A percentile compares a stretch with the other conserved stretches of the same genome.
phyloP scores from a whole-genome alignment of 2,329 filamentous ascomycete genomes.

The Penicillium sp. region DNA sequence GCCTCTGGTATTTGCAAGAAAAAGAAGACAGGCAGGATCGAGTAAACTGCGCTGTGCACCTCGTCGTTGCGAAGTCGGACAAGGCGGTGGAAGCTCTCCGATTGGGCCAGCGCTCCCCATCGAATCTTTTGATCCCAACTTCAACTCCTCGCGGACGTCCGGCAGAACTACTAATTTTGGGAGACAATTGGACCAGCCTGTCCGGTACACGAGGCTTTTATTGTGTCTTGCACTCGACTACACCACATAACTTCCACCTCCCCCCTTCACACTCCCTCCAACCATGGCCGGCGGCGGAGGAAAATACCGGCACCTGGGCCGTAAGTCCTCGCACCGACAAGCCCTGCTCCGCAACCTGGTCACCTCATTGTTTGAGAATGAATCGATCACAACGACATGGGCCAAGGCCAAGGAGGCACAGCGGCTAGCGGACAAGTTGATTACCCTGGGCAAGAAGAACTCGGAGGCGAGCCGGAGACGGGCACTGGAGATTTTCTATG shows the following conservation, averaged over 20 bases:
- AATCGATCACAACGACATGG: conserved; percentile 93
- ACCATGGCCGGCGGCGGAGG: conserved; percentile 81
- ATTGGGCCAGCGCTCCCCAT: conserved; percentile 33
- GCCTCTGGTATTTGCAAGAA: not conserved
- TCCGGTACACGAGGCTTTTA: not conserved
- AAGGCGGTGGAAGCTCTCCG: conserved; percentile 33
- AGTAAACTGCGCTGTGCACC: not conserved
- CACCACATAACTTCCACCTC: not conserved
- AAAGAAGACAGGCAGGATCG: not conserved
- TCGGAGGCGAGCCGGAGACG: conserved; percentile 75
- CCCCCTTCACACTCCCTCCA: not conserved
- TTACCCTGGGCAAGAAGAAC: conserved; percentile 91
- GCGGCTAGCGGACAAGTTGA: conserved; percentile 87
- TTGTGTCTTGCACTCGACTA: not conserved
- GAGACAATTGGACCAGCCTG: not conserved
- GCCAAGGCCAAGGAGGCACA: conserved; percentile 98
- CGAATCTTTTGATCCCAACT: conserved; percentile 35
- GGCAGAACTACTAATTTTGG: not conserved
- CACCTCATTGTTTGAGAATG: conserved; percentile 89
- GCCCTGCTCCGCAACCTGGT: conserved; percentile 94
- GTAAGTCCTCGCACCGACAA: conserved; percentile 82
- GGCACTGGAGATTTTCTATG: conserved; percentile 82
- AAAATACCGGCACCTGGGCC: conserved; percentile 87
- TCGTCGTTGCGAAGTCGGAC: conserved; percentile 13
- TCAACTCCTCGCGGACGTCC: conserved; percentile 3